phyloP scores from a whole-genome alignment of 176 grass and related monocot genomes.

The Canna indica region DNA sequence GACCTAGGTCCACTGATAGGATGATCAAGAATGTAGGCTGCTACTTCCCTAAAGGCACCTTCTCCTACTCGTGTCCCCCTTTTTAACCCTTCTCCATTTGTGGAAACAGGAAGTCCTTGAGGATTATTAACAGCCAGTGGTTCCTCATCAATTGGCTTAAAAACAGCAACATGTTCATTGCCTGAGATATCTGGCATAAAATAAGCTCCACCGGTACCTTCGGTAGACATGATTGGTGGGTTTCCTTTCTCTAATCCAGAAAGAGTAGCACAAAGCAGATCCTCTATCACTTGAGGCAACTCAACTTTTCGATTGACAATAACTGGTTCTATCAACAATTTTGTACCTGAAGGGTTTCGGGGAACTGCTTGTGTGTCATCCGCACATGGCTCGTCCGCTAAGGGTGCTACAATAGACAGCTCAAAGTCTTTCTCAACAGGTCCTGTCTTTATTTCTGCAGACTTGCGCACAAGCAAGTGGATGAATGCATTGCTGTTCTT shows the following conservation, averaged over 20 bases:
- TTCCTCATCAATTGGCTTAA: constrained; percentile 1
- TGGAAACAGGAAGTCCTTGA: background rate
- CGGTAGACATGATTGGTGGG: background rate
- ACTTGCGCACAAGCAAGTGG: background rate
- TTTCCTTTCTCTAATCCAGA: constrained; percentile 4
- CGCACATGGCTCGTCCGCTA: background rate
- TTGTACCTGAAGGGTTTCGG: background rate
- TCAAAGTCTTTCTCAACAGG: background rate
- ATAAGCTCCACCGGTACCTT: background rate
- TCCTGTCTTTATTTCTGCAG: background rate
- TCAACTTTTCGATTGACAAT: background rate
- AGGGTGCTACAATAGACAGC: background rate
- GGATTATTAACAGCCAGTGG: background rate
- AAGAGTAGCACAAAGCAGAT: background rate
- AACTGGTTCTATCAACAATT: background rate
- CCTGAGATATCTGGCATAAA: background rate
- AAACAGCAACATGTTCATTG: background rate
- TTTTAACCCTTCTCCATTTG: background rate
- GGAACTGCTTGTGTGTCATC: background rate
- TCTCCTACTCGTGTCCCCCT: constrained; percentile 1
- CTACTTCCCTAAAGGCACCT: constrained; percentile 5
- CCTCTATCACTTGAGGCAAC: background rate
- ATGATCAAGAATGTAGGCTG: background rate
- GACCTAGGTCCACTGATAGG: background rate
- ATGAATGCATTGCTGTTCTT: background rate